phyloP scores from a whole-genome alignment of 306 rosid genomes.

The Cucumis sativus region DNA sequence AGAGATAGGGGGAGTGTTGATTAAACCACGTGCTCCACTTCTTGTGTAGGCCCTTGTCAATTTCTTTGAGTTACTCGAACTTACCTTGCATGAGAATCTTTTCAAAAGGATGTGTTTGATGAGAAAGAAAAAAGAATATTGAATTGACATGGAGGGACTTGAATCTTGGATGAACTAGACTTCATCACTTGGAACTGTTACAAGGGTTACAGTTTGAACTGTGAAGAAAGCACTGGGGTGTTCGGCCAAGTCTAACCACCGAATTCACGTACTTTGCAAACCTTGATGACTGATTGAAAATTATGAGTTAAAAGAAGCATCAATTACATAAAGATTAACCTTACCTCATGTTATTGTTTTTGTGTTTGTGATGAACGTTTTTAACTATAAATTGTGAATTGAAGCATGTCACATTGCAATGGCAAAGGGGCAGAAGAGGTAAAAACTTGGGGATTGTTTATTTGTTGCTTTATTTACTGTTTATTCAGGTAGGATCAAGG shows the following conservation, averaged over 20 bases:
- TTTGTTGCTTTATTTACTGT: neutral
- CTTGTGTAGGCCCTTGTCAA: too few species aligned
- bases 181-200: neutral
- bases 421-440: neutral
- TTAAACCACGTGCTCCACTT: too few species aligned
- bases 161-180: neutral
- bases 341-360: neutral
- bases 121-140: too few species aligned
- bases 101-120: too few species aligned
- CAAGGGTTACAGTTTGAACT: neutral
- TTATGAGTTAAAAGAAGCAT: neutral
- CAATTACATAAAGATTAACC: neutral
- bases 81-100: too few species aligned
- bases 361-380: neutral
- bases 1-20: too few species aligned
- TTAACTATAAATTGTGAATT: neutral
- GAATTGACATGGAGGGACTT: neutral
- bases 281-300: neutral
- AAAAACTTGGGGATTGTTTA: neutral
- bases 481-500: neutral
- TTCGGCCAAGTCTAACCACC: neutral
- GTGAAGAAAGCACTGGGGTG: neutral
- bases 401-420: neutral
- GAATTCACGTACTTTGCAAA: neutral
- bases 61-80: too few species aligned